Base-by-base conservation (phyloP, 2,329 filamentous ascomycete genomes). In the Apiospora kogelbergensis region DNA sequence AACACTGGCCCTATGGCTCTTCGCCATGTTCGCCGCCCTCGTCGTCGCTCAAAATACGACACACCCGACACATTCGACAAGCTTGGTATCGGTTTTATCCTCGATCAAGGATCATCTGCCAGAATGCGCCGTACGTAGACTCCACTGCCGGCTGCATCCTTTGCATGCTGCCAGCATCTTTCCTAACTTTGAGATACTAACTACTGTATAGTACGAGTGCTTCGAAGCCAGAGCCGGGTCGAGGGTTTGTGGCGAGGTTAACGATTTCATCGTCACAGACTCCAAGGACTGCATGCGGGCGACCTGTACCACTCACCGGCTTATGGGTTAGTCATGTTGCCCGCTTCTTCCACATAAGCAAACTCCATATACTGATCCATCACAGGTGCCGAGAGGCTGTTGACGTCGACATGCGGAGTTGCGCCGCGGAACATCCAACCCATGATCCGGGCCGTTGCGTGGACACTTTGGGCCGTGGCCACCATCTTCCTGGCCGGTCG, bases 381-480 rank as follows among this genome's bases (percentile, higher is more conserved):
- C 13, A 24, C 57, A 70, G 71, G 53, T n/a, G 65, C 70, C n/a
- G 67, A 73, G 44, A 30, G 60, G 46, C 46, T 65, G 41, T 44
- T 72, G 30, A 71, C 68, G 37, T 26, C 63, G 45, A 68, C 71
- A 22, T 73, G 72, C 63, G 68, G 66, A 10, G 57, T 53, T 6
- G 41, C 40, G 22, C 37, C 44, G 2, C 70, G 71, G 53, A 68
- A 72, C 44, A 70, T 68, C 20, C 69, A 68, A 20, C 41, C 45
- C 20, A 63, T 65, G 30, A 67, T 72, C 24, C 66, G 72, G 40
- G 66, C 68, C 17, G 68, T 73, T 22, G 65, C 63, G 6, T 73
- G 72, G 72, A 70, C 69, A 2, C 70, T 73, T 2, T 72, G 71
- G 69, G 57, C 7, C 13, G 26, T 72, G 17, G 71, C 71, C 6